Conservation (phyloP, 2,329 filamentous ascomycete genomes). For the Phyllosticta capitalensis region DNA sequence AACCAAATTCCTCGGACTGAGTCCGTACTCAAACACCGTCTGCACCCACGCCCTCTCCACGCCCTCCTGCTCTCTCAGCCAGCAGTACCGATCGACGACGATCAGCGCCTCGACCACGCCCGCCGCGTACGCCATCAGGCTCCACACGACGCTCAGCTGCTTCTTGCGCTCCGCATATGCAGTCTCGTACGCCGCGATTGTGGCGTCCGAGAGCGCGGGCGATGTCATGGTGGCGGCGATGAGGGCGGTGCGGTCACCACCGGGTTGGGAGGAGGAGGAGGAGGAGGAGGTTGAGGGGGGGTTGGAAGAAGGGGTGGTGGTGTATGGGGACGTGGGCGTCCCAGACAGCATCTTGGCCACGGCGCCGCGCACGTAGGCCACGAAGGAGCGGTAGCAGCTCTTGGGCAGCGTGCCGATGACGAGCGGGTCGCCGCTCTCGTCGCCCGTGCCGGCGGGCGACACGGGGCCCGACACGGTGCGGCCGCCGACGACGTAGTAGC, state of each 20-base stretch:
- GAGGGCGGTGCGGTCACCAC: conserved; percentile 26
- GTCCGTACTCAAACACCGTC: conserved; percentile 76
- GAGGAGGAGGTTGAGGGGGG: too few species aligned
- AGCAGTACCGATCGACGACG: conserved; percentile 83
- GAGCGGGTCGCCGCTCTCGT: conserved; percentile 60
- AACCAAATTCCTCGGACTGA: conserved; percentile 84
- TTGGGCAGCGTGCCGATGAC: conserved; percentile 83
- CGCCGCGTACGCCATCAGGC: conserved; percentile 91
- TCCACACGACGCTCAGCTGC: conserved; percentile 82
- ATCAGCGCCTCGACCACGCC: conserved; percentile 82
- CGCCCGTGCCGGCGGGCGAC: conserved; percentile 78
- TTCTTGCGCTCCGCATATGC: conserved; percentile 59
- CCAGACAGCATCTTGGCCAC: conserved; percentile 37
- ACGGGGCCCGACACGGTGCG: conserved; percentile 43
- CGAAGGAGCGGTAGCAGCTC: conserved; percentile 65
- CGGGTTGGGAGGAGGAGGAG: conserved; percentile 39
- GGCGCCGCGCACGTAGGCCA: conserved; percentile 76
- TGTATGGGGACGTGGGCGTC: neutral
- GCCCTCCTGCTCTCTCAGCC: conserved; percentile 65
- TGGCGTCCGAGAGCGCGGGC: conserved; percentile 44
- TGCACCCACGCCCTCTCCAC: conserved; percentile 79
- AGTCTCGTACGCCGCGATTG: conserved; percentile 61
- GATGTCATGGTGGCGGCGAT: conserved; percentile 58
- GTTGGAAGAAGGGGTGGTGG: neutral
- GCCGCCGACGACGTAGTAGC: conserved; percentile 22